Evolutionary conservation across 345 rosid species (phyloP).

Genomic region (Aquilaria malaccensis): DNA sequence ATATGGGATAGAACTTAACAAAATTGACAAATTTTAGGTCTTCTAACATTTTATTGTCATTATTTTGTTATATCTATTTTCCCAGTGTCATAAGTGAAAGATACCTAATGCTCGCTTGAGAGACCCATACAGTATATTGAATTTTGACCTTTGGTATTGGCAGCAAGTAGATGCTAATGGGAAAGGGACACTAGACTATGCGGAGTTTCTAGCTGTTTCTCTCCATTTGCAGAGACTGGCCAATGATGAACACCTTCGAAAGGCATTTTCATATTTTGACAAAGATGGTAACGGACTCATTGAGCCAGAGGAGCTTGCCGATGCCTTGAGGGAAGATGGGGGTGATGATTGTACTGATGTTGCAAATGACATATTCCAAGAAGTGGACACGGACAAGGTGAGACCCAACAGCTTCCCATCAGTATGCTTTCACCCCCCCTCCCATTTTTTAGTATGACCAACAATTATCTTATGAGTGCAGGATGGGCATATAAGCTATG

Average conservation of each 20-base stretch:
- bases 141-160: not conserved
- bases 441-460: constrained; percentile 8
- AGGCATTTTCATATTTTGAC: constrained; percentile 97
- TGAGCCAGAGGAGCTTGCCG: constrained; percentile 84
- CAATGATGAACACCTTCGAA: constrained; percentile 92
- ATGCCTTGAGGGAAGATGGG: constrained; percentile 93
- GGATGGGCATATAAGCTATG: constrained; percentile 98
- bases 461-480: constrained; percentile 18
- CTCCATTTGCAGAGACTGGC: constrained; percentile 93
- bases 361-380: constrained; percentile 97
- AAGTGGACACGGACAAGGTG: constrained; percentile 99
- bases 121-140: not conserved
- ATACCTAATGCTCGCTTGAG: no score
- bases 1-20: no score
- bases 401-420: constrained; percentile 7
- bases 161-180: constrained; percentile 87
- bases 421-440: not conserved
- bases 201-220: constrained; percentile 86
- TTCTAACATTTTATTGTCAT: no score
- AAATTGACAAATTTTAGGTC: no score
- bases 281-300: constrained; percentile 87
- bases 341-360: constrained; percentile 85
- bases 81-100: no score
- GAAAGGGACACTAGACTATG: constrained; percentile 84
- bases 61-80: no score